Conservation (phyloP, 2,329 filamentous ascomycete genomes). For the Didymella lethalis region DNA sequence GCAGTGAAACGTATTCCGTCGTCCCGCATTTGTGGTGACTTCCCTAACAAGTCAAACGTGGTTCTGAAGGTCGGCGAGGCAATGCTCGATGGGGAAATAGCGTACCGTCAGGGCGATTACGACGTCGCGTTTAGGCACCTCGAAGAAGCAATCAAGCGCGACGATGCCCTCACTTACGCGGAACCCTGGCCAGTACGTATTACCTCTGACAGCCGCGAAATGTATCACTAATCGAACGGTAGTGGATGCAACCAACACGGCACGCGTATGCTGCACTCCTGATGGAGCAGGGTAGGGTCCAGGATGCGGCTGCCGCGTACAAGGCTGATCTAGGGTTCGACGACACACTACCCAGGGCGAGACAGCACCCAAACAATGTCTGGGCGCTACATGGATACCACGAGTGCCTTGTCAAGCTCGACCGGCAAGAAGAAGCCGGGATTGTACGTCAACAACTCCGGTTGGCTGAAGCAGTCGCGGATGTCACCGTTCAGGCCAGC, state of each 20-base stretch:
- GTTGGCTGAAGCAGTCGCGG: constrained; percentile 63
- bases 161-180: constrained; percentile 72
- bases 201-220: not conserved
- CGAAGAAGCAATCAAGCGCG: constrained; percentile 63
- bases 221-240: not conserved
- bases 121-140: constrained; percentile 67
- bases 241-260: constrained; percentile 76
- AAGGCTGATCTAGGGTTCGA: constrained; percentile 54
- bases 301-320: constrained; percentile 51
- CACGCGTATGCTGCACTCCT: constrained; percentile 75
- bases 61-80: constrained; percentile 66
- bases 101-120: constrained; percentile 69
- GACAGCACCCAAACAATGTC: constrained; percentile 75
- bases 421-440: constrained; percentile 57
- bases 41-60: constrained; percentile 71
- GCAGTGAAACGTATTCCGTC: constrained; percentile 63
- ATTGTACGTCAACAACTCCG: constrained; percentile 61
- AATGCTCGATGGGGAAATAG: constrained; percentile 78
- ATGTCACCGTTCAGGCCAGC: constrained; percentile 65
- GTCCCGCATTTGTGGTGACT: constrained; percentile 66
- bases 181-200: constrained; percentile 71
- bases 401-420: constrained; percentile 70
- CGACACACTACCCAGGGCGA: constrained; percentile 66
- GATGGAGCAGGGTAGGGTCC: constrained; percentile 67
- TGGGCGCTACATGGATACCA: constrained; percentile 78